Evolutionary conservation across 208 protist species (phyloP).

Genomic region (Baffinella frigidus): DNA sequence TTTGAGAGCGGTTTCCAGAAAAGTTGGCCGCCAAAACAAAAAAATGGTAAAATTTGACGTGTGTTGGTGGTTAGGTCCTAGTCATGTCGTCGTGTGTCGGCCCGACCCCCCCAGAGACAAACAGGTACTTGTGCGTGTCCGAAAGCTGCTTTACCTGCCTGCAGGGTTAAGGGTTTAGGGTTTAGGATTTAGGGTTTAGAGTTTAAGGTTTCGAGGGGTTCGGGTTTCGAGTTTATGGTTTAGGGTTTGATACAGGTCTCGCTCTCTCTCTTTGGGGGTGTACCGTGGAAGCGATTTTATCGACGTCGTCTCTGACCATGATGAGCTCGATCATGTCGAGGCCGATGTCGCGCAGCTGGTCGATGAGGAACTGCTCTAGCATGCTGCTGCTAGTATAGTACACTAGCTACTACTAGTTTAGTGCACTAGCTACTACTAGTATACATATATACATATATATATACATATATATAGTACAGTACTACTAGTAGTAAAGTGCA

Average conservation of each 20-base stretch:
- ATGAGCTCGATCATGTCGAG: conserved; percentile 17
- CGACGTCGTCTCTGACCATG: conserved; percentile 4
- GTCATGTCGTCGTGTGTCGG: conserved; percentile 43
- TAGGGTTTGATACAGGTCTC: too few species aligned
- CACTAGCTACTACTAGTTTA: too few species aligned
- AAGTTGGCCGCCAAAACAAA: too few species aligned
- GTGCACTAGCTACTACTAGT: neutral
- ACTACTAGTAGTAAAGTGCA: neutral
- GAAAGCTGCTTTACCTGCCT: neutral
- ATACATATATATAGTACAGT: neutral
- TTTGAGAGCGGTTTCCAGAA: too few species aligned
- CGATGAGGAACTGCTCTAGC: conserved; percentile 4
- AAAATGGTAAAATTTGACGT: too few species aligned
- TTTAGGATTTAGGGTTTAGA: too few species aligned
- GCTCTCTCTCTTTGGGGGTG: too few species aligned
- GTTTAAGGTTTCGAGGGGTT: too few species aligned
- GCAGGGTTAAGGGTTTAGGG: too few species aligned
- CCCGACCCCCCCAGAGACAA: conserved; percentile 25
- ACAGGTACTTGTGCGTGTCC: conserved; percentile 50
- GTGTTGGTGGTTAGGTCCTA: too few species aligned
- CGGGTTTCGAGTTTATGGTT: too few species aligned
- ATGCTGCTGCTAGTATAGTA: too few species aligned
- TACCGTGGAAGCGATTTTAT: neutral
- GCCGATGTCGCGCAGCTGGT: neutral
- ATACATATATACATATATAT: neutral